Base-by-base conservation (phyloP, 1,139 yeast genomes). In the Sugiyamaella paludigena region DNA sequence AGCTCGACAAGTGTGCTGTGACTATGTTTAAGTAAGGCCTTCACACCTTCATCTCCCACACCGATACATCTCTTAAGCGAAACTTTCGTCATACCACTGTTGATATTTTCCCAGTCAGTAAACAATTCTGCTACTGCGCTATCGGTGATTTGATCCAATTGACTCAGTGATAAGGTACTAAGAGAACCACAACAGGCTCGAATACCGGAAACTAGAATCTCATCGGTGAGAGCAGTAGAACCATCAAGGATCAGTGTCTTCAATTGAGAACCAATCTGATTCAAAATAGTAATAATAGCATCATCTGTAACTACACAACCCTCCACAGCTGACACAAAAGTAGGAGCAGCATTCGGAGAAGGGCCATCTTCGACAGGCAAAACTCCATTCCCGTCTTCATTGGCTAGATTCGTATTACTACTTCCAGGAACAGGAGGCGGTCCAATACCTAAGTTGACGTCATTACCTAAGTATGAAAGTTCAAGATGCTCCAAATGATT, bases 181-280 rank as follows among this genome's bases (percentile, higher is more conserved):
- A 86, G 64, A 10, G 70, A 70, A 0, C 77, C 74, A 52, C 91
- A 82, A 78, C 81, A 55, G 30, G 78, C 78, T 31, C 76, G 70
- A 6, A 87, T 59, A 0, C 91, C 91, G 40, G 81, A 80, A 6
- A 72, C 62, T 13, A 87, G 59, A 51, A 81, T 76, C 7, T 68
- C 69, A 61, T 88, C 95, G 0, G 96, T 84, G 33, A 92, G 69
- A 6, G 73, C 80, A 0, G 83, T 64, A 58, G 95, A 87, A 0
- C 94, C 94, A 62, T 84, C 87, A 11, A 92, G 70, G 28, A 75
- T 74, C 36, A 92, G 70, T 1, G 76, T 67, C 38, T 72, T 73
- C 40, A 92, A 66, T 1, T 80, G 72, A n/a, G 77, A 77, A 4
- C 95, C 92, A 35, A 82, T 75, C 13, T 76, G 73, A 2, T 83